phyloP scores from a whole-genome alignment of 1,284 basidiomycete genomes.

The Austroboletus novae-zelandiae region DNA sequence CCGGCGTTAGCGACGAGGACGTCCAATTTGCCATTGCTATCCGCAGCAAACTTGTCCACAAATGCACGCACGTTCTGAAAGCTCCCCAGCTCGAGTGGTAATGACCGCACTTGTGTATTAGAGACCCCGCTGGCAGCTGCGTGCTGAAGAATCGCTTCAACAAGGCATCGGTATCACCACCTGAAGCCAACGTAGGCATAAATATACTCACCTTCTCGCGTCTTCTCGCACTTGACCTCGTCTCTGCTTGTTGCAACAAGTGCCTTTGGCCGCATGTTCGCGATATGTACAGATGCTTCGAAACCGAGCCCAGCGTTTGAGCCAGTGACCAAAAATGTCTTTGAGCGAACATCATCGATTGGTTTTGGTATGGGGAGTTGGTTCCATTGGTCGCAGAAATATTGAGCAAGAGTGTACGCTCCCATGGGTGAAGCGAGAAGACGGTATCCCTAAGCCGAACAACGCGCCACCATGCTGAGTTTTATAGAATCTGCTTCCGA shows the following conservation, averaged over 20 bases:
- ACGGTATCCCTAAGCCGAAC: no score
- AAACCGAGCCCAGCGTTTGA: constrained; percentile 32
- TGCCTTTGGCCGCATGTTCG: constrained; percentile 21
- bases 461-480: no score
- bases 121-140: neutral
- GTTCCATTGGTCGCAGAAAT: constrained; percentile 16
- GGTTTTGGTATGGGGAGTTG: constrained; percentile 10
- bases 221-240: constrained; percentile 21
- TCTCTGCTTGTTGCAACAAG: constrained; percentile 27
- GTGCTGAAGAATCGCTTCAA: constrained; percentile 15
- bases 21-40: constrained; percentile 15
- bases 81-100: constrained; percentile 22
- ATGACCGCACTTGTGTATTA: constrained; percentile 6
- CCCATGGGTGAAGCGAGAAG: constrained; percentile 9
- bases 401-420: constrained; percentile 7
- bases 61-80: constrained; percentile 24
- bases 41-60: constrained; percentile 17
- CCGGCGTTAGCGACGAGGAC: constrained; percentile 26
- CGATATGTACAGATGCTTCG: constrained; percentile 29
- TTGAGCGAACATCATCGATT: constrained; percentile 18
- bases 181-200: neutral
- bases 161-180: neutral
- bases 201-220: constrained; percentile 19
- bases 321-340: constrained; percentile 30
- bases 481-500: no score